These are phyloP conservation scores for Actinomucor elegans DNA, from an alignment of 371 early-diverging fungal genomes.

Conservation along the genomic window DNA sequence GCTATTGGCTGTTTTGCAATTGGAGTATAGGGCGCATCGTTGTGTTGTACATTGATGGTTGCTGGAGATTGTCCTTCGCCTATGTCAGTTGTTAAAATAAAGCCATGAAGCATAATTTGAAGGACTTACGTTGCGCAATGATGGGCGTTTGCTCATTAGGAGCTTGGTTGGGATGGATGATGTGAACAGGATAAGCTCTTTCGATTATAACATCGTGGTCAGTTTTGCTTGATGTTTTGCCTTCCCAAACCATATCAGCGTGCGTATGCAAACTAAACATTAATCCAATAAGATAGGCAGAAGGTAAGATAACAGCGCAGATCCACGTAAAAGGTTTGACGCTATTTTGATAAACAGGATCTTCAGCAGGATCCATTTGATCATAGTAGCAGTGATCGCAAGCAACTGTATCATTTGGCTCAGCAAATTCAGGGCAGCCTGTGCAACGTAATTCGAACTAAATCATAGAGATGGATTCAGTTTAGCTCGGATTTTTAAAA, in stretches of 20 bases:
- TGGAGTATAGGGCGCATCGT: not conserved
- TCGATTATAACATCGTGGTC: not conserved
- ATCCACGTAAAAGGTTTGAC: slow-evolving; percentile 88
- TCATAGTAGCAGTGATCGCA: slow-evolving; percentile 67
- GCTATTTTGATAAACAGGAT: slow-evolving; percentile 76
- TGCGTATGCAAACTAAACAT: slow-evolving; percentile 94
- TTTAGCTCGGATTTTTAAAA: too few relatives aligned
- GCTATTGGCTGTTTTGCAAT: slow-evolving; percentile 13
- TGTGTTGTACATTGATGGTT: not conserved
- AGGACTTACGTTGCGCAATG: slow-evolving; percentile 1
- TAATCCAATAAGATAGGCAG: slow-evolving; percentile 88
- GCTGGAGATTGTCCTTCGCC: too few relatives aligned
- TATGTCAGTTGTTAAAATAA: too few relatives aligned
- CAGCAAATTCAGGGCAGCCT: slow-evolving; percentile 45
- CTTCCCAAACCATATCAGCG: slow-evolving; percentile 82
- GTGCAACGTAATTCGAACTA: slow-evolving; percentile 64
- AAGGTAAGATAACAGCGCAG: slow-evolving; percentile 83
- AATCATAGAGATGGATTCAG: too few relatives aligned
- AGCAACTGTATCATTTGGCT: slow-evolving; percentile 22
- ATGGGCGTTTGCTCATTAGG: slow-evolving; percentile 15
- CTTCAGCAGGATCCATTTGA: slow-evolving; percentile 68
- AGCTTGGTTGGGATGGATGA: slow-evolving; percentile 9
- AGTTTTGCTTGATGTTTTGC: slow-evolving; percentile 13
- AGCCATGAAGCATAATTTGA: slow-evolving; percentile 5
- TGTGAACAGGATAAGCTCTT: slow-evolving; percentile 23